Evolutionary conservation across 2,329 filamentous ascomycete genomes (phyloP).

Genomic region (Apiospora kogelbergensis): DNA sequence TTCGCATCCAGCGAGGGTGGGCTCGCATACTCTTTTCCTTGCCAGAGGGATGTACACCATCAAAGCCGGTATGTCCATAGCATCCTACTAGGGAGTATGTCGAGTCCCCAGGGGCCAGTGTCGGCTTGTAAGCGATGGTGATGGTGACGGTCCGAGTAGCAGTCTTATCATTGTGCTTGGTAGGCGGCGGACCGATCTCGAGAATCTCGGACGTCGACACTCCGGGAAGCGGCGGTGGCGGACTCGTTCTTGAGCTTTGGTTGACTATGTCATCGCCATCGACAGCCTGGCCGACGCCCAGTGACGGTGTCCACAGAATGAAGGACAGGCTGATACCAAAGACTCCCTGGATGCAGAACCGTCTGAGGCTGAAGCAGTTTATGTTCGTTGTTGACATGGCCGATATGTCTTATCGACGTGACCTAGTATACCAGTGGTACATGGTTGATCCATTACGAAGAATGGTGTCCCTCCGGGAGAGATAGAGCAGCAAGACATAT

Average conservation of each 20-base stretch:
- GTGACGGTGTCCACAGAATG: not conserved
- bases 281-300: not conserved
- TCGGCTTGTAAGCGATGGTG: slow-evolving; percentile 28
- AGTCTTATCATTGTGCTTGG: not conserved
- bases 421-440: not conserved
- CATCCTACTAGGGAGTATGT: slow-evolving; percentile 26
- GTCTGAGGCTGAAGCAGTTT: slow-evolving; percentile 17
- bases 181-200: slow-evolving; percentile 1
- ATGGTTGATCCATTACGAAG: not conserved
- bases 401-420: not conserved
- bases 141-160: slow-evolving; percentile 27
- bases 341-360: slow-evolving; percentile 19
- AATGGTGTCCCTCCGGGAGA: not conserved
- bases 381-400: not conserved
- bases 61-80: slow-evolving; percentile 19
- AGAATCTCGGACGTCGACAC: slow-evolving; percentile 15
- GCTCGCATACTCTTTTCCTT: slow-evolving; percentile 17
- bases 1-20: slow-evolving; percentile 15
- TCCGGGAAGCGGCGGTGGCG: slow-evolving; percentile 20
- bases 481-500: not conserved
- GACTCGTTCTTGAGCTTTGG: not conserved
- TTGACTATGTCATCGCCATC: not conserved
- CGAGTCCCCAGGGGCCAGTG: slow-evolving; percentile 19
- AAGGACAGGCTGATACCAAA: slow-evolving; percentile 18
- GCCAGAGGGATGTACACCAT: slow-evolving; percentile 21